A percentile compares a stretch with the other conserved stretches of the same genome.
Conservation (phyloP, 2,329 filamentous ascomycete genomes). For the Trichoderma sp. region DNA sequence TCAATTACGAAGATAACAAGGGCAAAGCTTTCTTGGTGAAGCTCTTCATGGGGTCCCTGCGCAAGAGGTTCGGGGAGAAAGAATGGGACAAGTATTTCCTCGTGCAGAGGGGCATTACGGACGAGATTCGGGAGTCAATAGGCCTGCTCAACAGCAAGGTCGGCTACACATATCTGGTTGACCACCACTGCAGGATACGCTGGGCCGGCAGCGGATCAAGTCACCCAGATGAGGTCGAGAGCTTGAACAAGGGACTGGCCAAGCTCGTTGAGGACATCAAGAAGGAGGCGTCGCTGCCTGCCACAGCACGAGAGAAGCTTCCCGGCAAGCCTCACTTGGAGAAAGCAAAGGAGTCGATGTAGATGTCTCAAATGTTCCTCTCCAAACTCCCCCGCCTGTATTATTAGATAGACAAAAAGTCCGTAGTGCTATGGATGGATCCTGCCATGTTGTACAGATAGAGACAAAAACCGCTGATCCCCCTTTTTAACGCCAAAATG, state of each 20-base stretch:
- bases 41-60: conserved; percentile 58
- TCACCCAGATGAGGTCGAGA: conserved; percentile 65
- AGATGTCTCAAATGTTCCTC: conserved; percentile 29
- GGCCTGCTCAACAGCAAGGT: conserved; percentile 85
- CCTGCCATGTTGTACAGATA: conserved; percentile 41
- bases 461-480: conserved; percentile 42
- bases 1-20: conserved; percentile 85
- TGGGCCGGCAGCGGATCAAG: conserved; percentile 86
- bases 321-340: conserved; percentile 39
- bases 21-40: conserved; percentile 64
- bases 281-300: conserved; percentile 41
- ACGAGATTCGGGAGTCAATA: conserved; percentile 64
- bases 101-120: conserved; percentile 59
- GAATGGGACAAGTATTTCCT: conserved; percentile 66
- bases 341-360: conserved; percentile 34
- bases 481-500: conserved; percentile 41
- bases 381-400: conserved; percentile 26
- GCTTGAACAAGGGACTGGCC: conserved; percentile 65
- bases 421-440: conserved; percentile 27
- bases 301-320: conserved; percentile 41
- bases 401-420: conserved; percentile 28
- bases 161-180: conserved; percentile 90
- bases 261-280: conserved; percentile 63
- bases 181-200: conserved; percentile 82
- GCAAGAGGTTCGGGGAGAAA: conserved; percentile 51